A percentile compares a stretch with the other conserved stretches of the same genome.
phyloP scores from a whole-genome alignment of 768 basidiomycete species.

The Collybiopsis confluens region DNA sequence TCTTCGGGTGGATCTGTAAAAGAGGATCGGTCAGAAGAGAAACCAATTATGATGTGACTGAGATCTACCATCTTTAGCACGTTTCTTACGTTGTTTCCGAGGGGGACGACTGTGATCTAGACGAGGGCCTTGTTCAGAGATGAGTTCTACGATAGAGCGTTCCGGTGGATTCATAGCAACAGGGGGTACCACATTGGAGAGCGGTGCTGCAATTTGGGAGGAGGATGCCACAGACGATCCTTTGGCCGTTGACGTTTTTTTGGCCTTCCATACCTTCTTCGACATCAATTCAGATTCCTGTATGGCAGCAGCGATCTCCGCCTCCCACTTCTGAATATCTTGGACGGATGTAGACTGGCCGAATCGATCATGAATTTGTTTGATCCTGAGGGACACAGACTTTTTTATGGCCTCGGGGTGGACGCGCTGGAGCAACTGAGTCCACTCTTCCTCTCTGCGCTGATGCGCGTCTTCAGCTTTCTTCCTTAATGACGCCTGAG shows the following conservation, averaged over 20 bases:
- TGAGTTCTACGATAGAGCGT: constrained; percentile 46
- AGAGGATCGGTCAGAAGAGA: background rate
- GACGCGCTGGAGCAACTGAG: constrained; percentile 45
- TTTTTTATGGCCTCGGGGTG: constrained; percentile 51
- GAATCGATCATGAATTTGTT: constrained; percentile 52
- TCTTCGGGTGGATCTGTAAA: background rate
- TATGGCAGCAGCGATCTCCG: constrained; percentile 51
- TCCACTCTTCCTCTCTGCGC: constrained; percentile 66
- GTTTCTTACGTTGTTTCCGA: constrained; percentile 29
- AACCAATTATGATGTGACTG: background rate
- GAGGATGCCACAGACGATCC: background rate
- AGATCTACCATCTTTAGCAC: constrained; percentile 7
- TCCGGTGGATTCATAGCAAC: constrained; percentile 42
- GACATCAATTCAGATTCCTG: constrained; percentile 49
- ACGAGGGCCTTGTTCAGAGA: constrained; percentile 48
- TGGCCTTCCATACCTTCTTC: constrained; percentile 37
- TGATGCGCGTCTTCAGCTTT: constrained; percentile 62
- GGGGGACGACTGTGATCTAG: constrained; percentile 20
- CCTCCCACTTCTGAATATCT: constrained; percentile 58
- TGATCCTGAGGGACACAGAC: constrained; percentile 45
- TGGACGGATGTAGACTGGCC: constrained; percentile 51
- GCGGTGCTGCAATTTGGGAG: background rate
- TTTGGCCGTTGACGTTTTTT: background rate
- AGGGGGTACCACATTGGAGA: constrained; percentile 27
- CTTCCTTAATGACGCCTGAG: constrained; percentile 49